These are phyloP conservation scores for Tuber melanosporum DNA, from an alignment of 495 filamentous ascomycete species.

Conservation along the genomic window DNA sequence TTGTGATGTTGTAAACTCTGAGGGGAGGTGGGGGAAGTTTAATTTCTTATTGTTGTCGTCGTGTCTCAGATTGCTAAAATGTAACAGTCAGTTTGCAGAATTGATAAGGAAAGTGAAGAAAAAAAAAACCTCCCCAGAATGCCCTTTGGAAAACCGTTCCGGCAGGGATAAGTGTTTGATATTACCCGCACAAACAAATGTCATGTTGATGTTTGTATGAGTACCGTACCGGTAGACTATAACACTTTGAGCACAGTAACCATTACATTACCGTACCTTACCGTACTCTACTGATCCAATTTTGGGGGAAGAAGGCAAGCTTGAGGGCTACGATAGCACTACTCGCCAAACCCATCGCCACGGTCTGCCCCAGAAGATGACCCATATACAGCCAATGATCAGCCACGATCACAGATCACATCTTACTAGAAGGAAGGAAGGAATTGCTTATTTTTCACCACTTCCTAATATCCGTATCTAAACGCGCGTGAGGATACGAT, in stretches of 20 bases:
- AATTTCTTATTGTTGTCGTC: neutral
- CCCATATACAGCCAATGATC: neutral
- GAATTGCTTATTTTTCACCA: no score
- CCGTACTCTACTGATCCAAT: neutral
- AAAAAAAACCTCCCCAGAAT: no score
- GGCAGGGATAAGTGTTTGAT: no score
- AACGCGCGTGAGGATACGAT: no score
- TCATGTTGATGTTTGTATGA: neutral
- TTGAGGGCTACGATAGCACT: no score
- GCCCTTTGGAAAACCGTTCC: no score
- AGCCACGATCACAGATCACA: neutral
- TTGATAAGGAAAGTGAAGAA: no score
- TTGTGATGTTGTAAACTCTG: neutral
- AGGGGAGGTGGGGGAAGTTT: neutral
- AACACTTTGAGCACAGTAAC: no score
- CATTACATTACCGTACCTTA: no score
- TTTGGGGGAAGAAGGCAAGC: neutral
- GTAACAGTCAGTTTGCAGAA: no score
- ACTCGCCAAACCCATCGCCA: neutral
- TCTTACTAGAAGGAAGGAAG: neutral
- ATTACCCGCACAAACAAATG: neutral
- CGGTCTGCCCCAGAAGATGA: neutral
- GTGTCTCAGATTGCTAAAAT: neutral
- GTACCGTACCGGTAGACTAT: neutral
- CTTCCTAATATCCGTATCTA: no score